Conservation (phyloP, 139 green algal species). For the Haematococcus lacustris region DNA sequence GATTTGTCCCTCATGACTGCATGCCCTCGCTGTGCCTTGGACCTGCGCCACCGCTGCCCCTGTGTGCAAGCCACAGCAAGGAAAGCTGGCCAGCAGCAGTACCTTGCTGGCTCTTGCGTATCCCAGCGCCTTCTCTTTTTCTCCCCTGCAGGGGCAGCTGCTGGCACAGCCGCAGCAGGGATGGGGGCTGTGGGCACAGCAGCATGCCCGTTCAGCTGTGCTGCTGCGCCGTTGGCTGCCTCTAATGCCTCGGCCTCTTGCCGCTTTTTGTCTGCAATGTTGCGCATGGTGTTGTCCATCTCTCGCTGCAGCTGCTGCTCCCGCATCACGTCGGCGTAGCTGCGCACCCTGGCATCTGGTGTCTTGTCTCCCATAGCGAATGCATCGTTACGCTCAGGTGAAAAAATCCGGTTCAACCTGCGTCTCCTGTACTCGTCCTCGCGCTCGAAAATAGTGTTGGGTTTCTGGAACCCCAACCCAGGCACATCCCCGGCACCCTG, state of each 20-base stretch:
- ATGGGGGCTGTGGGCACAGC: conserved; percentile 18
- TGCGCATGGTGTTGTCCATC: conserved; percentile 86
- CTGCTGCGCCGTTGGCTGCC: conserved; percentile 34
- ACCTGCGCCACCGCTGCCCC: too few species aligned
- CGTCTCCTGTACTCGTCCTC: conserved; percentile 86
- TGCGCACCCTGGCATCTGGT: conserved; percentile 65
- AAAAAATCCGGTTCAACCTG: conserved; percentile 76
- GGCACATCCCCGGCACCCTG: conserved; percentile 3
- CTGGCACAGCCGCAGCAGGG: conserved; percentile 7
- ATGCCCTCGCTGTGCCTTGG: too few species aligned
- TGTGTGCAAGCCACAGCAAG: too few species aligned
- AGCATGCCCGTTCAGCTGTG: conserved; percentile 7
- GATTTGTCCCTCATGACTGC: too few species aligned
- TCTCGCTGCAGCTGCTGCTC: conserved; percentile 74
- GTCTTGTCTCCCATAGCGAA: conserved; percentile 84
- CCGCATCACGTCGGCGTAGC: conserved; percentile 87
- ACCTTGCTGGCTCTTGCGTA: conserved; percentile 21
- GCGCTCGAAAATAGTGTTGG: conserved; percentile 71
- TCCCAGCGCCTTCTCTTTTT: conserved; percentile 86
- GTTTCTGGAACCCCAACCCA: conserved; percentile 17
- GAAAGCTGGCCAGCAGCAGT: too few species aligned
- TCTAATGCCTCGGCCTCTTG: conserved; percentile 42
- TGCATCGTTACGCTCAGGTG: conserved; percentile 82
- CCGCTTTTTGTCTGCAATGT: conserved; percentile 80
- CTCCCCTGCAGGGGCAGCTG: conserved; percentile 20